Evolutionary conservation across 2,329 filamentous ascomycete genomes (phyloP).

Genomic region (Colletotrichum neosansevieriae): DNA sequence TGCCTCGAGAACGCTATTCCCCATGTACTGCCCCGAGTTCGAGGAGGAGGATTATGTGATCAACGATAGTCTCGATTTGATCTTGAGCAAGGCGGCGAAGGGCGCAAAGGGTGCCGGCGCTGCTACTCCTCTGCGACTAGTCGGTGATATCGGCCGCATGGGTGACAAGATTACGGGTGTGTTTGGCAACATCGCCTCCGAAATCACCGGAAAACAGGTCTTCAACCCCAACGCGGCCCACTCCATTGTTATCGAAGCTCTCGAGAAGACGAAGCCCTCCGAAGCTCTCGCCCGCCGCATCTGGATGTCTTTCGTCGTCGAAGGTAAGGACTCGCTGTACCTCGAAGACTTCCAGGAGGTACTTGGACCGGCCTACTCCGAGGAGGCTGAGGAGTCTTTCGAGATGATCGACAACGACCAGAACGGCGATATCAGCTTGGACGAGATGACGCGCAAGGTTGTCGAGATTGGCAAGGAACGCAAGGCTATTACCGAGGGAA

Average conservation of each 20-base stretch:
- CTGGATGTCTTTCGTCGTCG: slow-evolving; percentile 98
- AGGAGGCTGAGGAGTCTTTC: slow-evolving; percentile 90
- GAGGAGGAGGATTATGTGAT: slow-evolving; percentile 92
- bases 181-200: slow-evolving; percentile 92
- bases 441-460: slow-evolving; percentile 93
- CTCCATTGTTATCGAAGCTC: slow-evolving; percentile 87
- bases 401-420: slow-evolving; percentile 82
- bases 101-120: slow-evolving; percentile 67
- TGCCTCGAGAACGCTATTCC: slow-evolving; percentile 88
- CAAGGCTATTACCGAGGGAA: slow-evolving; percentile 89
- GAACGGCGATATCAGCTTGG: slow-evolving; percentile 94
- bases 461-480: slow-evolving; percentile 86
- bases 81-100: slow-evolving; percentile 65
- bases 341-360: slow-evolving; percentile 89
- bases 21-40: slow-evolving; percentile 92
- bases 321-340: slow-evolving; percentile 84
- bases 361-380: slow-evolving; percentile 78
- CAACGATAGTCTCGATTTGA: slow-evolving; percentile 82
- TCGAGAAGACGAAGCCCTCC: slow-evolving; percentile 85
- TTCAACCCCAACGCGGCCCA: slow-evolving; percentile 94
- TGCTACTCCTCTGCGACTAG: slow-evolving; percentile 81
- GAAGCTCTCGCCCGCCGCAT: slow-evolving; percentile 94
- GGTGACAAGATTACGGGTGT: slow-evolving; percentile 94
- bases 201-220: slow-evolving; percentile 94
- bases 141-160: slow-evolving; percentile 82